Evolutionary conservation across 73 alveolate genomes (phyloP), one percentile per base, ranked within the genome.

Genomic region (Diophrys appendiculata): DNA sequence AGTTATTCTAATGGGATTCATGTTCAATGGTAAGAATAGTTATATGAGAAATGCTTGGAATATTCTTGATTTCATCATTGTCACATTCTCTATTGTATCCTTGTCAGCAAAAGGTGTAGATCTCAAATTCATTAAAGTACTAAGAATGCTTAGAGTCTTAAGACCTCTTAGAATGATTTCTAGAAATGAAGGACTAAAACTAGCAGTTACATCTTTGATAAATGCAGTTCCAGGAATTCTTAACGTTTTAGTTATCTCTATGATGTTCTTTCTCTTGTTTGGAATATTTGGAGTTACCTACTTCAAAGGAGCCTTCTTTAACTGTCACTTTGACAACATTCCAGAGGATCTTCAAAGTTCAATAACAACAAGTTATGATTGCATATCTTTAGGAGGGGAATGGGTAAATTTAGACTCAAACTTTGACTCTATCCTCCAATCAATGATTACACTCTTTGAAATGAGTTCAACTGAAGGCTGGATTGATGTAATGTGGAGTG

Each of bases 1-100:
- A 73, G 71, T 86, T 24, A 80, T 91, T 65, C 91, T 97, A 26
- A 77, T 90, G 65, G 99, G 99, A 27, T 90, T 95, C 74, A 80
- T 90, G 8, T 33, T 92, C 56, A 94, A 92, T 83, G 98, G 91
- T 14, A 71, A 88, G 74, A 87, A 88, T 8, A 65, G 95, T 31
- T 97, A 97, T 78, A 77, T 97, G 55, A 81, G 96, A 79, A 97
- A 94, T 80, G 77, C 91, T 67, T 97, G 99, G 98, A 94, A 94
- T 83, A 68, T 78, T 54, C 68, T 97, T 33, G 99, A 97, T 91
- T 95, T 97, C 89, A 82, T 94, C 24, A 91, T 97, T 67, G 99
- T 97, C 3, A 29, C 94, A 27, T 74, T 93, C 60, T 95, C 98
- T 25, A 78, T 95, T 23, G 78, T 52, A 82, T 29, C 78, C 71